Evolutionary conservation across 2,329 filamentous ascomycete genomes (phyloP).

Genomic region (Aspergillus neotritici): DNA sequence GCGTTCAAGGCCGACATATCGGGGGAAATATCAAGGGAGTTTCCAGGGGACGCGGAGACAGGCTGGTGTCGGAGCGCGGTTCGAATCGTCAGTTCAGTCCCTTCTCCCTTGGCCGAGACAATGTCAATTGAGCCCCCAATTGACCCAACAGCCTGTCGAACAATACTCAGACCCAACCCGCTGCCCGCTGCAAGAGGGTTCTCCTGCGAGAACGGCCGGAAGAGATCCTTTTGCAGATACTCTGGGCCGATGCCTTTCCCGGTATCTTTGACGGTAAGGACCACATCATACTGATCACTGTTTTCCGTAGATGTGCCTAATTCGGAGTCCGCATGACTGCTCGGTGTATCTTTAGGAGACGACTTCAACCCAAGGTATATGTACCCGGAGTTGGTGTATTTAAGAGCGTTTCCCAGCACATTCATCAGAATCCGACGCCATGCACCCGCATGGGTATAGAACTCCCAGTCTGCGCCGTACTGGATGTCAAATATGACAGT

Average conservation of each 20-base stretch:
- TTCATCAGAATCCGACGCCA: slow-evolving; percentile 47
- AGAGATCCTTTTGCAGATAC: slow-evolving; percentile 31
- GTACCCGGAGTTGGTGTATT: slow-evolving; percentile 42
- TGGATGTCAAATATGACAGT: slow-evolving; percentile 40
- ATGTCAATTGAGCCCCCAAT: slow-evolving; percentile 26
- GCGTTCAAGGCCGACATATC: background rate
- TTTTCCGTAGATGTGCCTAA: background rate
- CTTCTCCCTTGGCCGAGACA: slow-evolving; percentile 19
- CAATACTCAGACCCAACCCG: slow-evolving; percentile 57
- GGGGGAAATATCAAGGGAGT: too few relatives aligned
- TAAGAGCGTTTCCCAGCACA: slow-evolving; percentile 45
- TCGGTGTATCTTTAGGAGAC: background rate
- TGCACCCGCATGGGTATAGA: slow-evolving; percentile 42
- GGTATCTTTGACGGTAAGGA: slow-evolving; percentile 24
- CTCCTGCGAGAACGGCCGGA: slow-evolving; percentile 58
- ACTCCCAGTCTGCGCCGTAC: slow-evolving; percentile 37
- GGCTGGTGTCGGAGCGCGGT: background rate
- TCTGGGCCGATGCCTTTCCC: slow-evolving; percentile 26
- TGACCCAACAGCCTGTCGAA: slow-evolving; percentile 35
- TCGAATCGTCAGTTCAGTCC: slow-evolving; percentile 19
- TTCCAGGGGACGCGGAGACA: too few relatives aligned
- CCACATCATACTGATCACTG: slow-evolving; percentile 9
- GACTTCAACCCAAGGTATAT: slow-evolving; percentile 35
- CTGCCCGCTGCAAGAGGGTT: slow-evolving; percentile 51
- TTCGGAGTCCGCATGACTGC: background rate